Conservation (phyloP, 306 rosid genomes). For the Parietaria judaica region DNA sequence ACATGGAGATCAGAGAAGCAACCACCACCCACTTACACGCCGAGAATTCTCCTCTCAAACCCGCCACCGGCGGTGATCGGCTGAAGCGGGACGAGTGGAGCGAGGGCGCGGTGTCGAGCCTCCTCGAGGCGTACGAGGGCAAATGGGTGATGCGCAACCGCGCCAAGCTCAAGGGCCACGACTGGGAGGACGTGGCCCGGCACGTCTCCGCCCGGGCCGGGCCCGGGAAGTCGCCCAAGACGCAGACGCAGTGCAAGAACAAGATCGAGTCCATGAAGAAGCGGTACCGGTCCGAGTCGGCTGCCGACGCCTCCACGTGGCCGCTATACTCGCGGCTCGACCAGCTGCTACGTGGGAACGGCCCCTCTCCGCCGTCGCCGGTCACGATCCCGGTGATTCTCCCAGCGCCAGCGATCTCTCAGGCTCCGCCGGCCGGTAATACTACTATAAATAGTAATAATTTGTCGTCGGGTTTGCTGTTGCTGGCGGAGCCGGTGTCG, state of each 20-base stretch:
- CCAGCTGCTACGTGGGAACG: constrained; percentile 68
- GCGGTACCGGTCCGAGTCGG: constrained; percentile 68
- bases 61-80: constrained; percentile 31
- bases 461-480: constrained; percentile 10
- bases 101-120: constrained; percentile 88
- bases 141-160: constrained; percentile 88
- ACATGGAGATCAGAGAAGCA: constrained; percentile 15
- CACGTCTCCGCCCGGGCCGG: constrained; percentile 59
- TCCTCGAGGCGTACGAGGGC: constrained; percentile 71
- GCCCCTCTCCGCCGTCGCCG: constrained; percentile 21
- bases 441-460: constrained; percentile 13
- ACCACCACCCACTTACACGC: too few relatives aligned
- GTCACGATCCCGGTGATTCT: neutral
- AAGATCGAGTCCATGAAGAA: constrained; percentile 99
- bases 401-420: neutral
- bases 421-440: constrained; percentile 8
- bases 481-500: constrained; percentile 42
- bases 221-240: constrained; percentile 56
- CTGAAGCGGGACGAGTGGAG: constrained; percentile 97
- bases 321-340: constrained; percentile 75
- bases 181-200: constrained; percentile 87
- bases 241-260: constrained; percentile 97
- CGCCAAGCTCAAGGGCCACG: constrained; percentile 91
- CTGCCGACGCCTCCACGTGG: constrained; percentile 68
- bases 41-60: constrained; percentile 37